Base-by-base conservation (phyloP, 208 protist genomes). In the Kentomonas sorsogonicus region DNA sequence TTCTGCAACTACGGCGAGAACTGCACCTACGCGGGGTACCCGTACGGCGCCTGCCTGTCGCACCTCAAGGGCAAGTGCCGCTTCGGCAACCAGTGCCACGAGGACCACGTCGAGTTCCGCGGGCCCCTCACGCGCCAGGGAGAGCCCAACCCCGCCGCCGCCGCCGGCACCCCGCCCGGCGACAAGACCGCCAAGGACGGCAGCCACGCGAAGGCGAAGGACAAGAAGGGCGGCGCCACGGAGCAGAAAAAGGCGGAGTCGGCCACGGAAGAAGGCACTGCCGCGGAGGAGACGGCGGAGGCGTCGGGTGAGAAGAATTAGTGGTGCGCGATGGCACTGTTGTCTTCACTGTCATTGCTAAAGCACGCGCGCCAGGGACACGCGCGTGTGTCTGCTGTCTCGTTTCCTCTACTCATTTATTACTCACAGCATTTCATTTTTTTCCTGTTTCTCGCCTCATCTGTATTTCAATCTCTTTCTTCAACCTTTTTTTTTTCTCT, bases 1-100 rank as follows among this genome's bases (percentile, higher is more conserved):
- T 88, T 77, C 72, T 94, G 87, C 65, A 91, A 94, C 69, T 94
- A 94, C 77, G 83, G 85, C 57, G 76, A 81, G 9, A 77, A 61
- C 44, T 94, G 87, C 46, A 72, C 87, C 26, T 94, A 92, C 63
- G 87, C 87, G 22, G 68, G 80, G 62, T 94, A 94, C 53, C 87
- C 87, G 39, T 94, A 89, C 59, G 84, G 91, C 38, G 87, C 87
- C 11, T 94, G 87, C 60, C 64, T 94, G 13, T 91, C 83, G 40
- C 80, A 94, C 69, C 60, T 94, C 23, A 94, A 94, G 66, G 86
- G 84, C 30, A 86, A 87, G 56, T 94, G 87, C 64, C 87, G 87
- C 53, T 94, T 94, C 56, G 69, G 79, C 27, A 66, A 76, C 22
- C 82, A 89, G 69, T 94, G 87, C 69, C 87, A 94, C 57, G 87